Conservation (phyloP, 306 rosid species). For the Spatholobus suberectus region DNA sequence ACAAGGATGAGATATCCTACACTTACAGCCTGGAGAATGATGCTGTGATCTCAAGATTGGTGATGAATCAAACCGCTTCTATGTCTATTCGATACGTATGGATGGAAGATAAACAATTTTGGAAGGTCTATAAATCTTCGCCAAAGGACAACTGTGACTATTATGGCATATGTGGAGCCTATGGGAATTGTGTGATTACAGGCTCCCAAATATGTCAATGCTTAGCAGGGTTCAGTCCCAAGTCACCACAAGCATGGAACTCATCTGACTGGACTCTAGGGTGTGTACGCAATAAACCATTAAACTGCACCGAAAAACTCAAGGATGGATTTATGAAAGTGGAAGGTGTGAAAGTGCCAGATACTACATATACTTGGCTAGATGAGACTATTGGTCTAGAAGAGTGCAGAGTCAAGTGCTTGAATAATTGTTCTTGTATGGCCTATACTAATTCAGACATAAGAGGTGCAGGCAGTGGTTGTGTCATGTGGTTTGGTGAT, state of each 20-base stretch:
- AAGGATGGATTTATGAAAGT: conserved; percentile 44
- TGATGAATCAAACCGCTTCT: conserved; percentile 33
- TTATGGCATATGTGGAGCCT: conserved; percentile 48
- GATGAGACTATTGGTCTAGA: conserved; percentile 23
- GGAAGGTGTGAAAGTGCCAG: conserved; percentile 47
- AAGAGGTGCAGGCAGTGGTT: conserved; percentile 43
- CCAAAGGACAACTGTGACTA: conserved; percentile 42
- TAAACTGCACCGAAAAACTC: conserved; percentile 34
- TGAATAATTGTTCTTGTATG: conserved; percentile 55
- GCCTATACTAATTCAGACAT: conserved; percentile 49
- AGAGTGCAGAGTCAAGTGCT: conserved; percentile 46
- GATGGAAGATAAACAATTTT: conserved; percentile 3
- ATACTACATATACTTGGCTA: conserved; percentile 38
- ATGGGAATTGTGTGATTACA: conserved; percentile 40
- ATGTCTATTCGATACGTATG: conserved; percentile 6
- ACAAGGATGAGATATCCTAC: conserved; percentile 36
- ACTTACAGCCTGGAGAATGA: background rate
- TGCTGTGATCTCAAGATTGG: conserved; percentile 36
- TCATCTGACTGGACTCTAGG: conserved; percentile 38
- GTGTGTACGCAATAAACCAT: conserved; percentile 35
- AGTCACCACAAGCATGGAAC: conserved; percentile 41
- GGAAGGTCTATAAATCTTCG: conserved; percentile 37
- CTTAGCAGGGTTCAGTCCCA: conserved; percentile 44
- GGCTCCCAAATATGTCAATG: conserved; percentile 40
- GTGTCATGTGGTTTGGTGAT: conserved; percentile 56